Base-by-base conservation (phyloP, 345 rosid genomes). In the Cardamine occulta region DNA sequence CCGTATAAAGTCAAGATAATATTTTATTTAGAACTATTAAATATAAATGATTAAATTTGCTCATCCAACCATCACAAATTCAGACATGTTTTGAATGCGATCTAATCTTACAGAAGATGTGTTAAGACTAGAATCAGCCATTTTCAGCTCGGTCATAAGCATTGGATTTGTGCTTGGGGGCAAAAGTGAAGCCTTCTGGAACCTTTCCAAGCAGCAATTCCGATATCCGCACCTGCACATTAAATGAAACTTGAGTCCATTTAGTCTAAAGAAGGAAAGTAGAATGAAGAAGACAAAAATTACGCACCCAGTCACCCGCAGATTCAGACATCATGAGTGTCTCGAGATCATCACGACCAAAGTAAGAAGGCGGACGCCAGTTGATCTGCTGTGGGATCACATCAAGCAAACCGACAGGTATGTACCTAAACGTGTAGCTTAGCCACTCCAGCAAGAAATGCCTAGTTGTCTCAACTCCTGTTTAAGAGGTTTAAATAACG, bases 401-500 rank as follows among this genome's bases (percentile, higher is more conserved):
- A 65, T 95, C 97, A 66, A 95, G 81, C 70, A 95, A 86, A 67
- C 97, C 96, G 7, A 95, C 90, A 7, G 97, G 97, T 60, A 95
- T 78, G 65, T 95, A 92, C 71, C 99, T 84, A 73, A 56, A 89
- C 9, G 94, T 80, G 81, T 95, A 90, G 86, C 96, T 89, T 66
- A 95, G 86, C 99, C 96, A 92, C 70, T 92, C 99, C 83, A 95
- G 79, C 83, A 92, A 83, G 85, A 95, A 90, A 81, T 86, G 93
- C 83, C 98, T 88, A 19, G 96, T 95, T 58, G 90, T 90, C 82
- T 90, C 99, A 73, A 89, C 94, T 54, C 98, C 98, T 68, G 63
- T 59, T 51, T 14, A 32, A 56, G 31, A 53, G 24, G 31, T 44
- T 42, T 9, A 35, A 8, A 37, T 35, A 32, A 58, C 52, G 13